Base-by-base conservation (phyloP, 148 eudicot species). In the Rhododendron williamsianum region DNA sequence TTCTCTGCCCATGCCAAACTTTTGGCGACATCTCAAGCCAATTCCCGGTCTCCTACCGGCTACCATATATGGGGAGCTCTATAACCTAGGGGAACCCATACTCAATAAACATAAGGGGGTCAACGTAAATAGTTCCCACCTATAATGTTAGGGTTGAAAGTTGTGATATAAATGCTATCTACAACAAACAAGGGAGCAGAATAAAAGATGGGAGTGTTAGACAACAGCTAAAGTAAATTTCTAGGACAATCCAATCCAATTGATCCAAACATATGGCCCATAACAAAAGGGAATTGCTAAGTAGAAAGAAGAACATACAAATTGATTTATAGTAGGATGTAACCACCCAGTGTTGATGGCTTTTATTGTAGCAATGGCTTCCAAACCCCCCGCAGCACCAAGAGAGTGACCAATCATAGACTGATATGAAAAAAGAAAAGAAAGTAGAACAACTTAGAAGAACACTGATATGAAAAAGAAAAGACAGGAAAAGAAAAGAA, bases 381-480 rank as follows among this genome's bases (percentile, higher is more conserved):
- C 99, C 94, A 96, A 84, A 63, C 98, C 99, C 60, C 99, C 99
- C 84, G 99, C 98, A 88, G 99, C 99, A 89, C 98, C 99, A 67
- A 96, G 96, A 83, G 95, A 93, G 91, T 96, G 99, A 36, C 99
- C 99, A 83, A 96, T 96, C 99, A 96, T 94, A 84, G 99, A 96
- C 99, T 96, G 93, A 65, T 87, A 60, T 83, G 1, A 45, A 41
- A 52, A 51, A 33, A 80, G 25, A 79, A 88, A 71, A 49, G 49
- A 83, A 65, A 60, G 76, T 13, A 71, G 76, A 30, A 25, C 11
- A n/a, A 81, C 76, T 76, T 19, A 38, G 38, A 69, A 41, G 74
- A 30, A 71, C 33, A 5, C 7, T 94, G 93, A 58, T 87, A 69
- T 81, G 1, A 45, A 71, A 27, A 27, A 60, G n/a, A 60, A 60